Base-by-base conservation (phyloP, 768 basidiomycete genomes). In the Lentinula boryana region DNA sequence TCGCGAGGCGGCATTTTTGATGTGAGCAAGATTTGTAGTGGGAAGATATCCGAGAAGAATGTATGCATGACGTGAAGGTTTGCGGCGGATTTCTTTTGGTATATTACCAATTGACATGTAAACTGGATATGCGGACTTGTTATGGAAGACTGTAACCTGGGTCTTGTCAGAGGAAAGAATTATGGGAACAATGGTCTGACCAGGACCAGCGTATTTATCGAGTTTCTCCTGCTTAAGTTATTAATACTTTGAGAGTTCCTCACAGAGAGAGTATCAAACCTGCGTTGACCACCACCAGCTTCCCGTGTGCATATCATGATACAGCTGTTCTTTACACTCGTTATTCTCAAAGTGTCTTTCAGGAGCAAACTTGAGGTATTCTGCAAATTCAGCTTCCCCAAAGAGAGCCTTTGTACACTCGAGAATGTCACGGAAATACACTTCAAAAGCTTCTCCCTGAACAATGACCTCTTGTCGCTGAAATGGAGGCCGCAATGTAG, bases 221-320 rank as follows among this genome's bases (percentile, higher is more conserved):
- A 36, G 35, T 36, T 36, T 36, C 10, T 36, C 35, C 10, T 5
- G 35, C n/a, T n/a, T 36, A 36, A 36, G 10, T 36, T 10, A 36
- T 36, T 10, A 10, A 10, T 36, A 5, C 5, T 5, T 36, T 36
- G 5, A 5, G 35, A 36, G 35, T 36, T 10, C 35, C 35, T 5
- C 5, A 10, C 35, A 10, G 35, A 5, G 35, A 5, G 35, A 36
- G 10, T 5, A 36, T 36, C 35, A 36, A 10, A 46, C 44, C 18
- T 46, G 44, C 5, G 44, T 46, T 15, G 41, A 31, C 73, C 72
- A 75, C 74, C 72, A 74, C 74, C 74, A 75, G 46, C 67, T 46
- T 4, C 44, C 44, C 4, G 44, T 46, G 16, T 46, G 18, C 44
- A 46, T 46, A 46, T 46, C 44, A 46, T 46, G 44, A 21, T 46